These are phyloP conservation scores for Silene noctiflora DNA, from an alignment of 179 eudicot genomes.

Conservation along the genomic window DNA sequence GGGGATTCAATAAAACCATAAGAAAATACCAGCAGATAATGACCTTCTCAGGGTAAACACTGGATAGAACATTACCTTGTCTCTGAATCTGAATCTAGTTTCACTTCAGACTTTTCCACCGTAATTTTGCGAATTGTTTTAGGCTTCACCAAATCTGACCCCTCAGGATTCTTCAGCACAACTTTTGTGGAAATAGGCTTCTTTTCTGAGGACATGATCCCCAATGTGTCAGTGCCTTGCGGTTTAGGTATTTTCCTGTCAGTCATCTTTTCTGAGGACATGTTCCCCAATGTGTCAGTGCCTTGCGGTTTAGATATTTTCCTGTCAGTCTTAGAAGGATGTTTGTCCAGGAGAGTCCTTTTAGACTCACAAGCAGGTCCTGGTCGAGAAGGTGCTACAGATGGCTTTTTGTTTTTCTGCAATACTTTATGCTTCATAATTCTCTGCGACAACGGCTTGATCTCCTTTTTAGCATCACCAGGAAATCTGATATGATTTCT, in stretches of 20 bases:
- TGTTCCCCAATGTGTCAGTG: conserved; percentile 17
- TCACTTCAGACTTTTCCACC: conserved; percentile 14
- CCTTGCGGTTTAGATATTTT: conserved; percentile 22
- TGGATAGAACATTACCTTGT: conserved; percentile 27
- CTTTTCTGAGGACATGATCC: conserved; percentile 23
- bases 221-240: conserved; percentile 22
- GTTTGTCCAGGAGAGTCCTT: conserved; percentile 19
- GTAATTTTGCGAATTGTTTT: conserved; percentile 15
- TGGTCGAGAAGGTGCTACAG: conserved; percentile 15
- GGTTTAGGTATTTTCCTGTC: conserved; percentile 4
- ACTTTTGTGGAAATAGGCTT: conserved; percentile 17
- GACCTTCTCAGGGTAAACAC: conserved; percentile 5
- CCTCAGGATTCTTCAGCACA: conserved; percentile 23
- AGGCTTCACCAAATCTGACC: conserved; percentile 18
- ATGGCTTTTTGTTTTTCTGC: conserved; percentile 19
- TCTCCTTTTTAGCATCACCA: conserved; percentile 35
- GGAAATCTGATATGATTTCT: conserved; percentile 47
- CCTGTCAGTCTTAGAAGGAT: conserved; percentile 16
- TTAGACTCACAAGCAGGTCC: conserved; percentile 29
- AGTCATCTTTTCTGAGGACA: conserved; percentile 22
- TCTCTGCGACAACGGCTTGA: conserved; percentile 9
- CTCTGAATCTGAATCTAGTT: conserved; percentile 38
- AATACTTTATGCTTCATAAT: conserved; percentile 23
- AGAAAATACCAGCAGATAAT: background rate
- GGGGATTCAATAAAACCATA: background rate